Percentiles rank a stretch among this genome's conserved stretches.
Conservation (phyloP, 345 rosid genomes). For the Raphanus raphanistrum region DNA sequence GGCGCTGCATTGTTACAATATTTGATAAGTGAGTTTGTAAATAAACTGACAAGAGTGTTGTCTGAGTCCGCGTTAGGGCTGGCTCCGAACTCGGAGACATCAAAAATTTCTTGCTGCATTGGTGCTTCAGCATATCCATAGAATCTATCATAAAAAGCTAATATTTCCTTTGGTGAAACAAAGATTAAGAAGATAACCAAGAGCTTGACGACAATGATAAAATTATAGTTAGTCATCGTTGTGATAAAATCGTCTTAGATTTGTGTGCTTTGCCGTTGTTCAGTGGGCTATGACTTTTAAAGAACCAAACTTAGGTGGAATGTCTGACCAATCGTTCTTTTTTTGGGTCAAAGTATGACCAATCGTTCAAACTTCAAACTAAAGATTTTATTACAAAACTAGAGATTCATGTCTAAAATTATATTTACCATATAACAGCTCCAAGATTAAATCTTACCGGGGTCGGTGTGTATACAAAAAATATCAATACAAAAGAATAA, state of each 20-base stretch:
- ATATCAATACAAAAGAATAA: no score
- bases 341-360: background rate
- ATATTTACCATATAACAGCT: no score
- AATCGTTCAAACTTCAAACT: background rate
- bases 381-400: background rate
- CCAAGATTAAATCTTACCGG: no score
- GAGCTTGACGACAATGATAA: background rate
- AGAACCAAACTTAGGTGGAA: no score
- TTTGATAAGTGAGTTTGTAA: background rate
- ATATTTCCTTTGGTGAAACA: background rate
- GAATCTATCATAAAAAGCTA: background rate
- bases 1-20: constrained; percentile 35
- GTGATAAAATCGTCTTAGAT: background rate
- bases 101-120: background rate
- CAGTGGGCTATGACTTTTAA: background rate
- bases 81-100: background rate
- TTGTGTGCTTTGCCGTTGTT: background rate
- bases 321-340: background rate
- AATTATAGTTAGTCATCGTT: background rate
- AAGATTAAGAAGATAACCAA: background rate
- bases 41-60: background rate
- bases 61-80: background rate
- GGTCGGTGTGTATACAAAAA: no score
- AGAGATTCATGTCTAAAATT: background rate
- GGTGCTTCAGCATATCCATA: background rate